Conservation (phyloP, 2,329 filamentous ascomycete species). For the Fusarium brevicatenulatum region DNA sequence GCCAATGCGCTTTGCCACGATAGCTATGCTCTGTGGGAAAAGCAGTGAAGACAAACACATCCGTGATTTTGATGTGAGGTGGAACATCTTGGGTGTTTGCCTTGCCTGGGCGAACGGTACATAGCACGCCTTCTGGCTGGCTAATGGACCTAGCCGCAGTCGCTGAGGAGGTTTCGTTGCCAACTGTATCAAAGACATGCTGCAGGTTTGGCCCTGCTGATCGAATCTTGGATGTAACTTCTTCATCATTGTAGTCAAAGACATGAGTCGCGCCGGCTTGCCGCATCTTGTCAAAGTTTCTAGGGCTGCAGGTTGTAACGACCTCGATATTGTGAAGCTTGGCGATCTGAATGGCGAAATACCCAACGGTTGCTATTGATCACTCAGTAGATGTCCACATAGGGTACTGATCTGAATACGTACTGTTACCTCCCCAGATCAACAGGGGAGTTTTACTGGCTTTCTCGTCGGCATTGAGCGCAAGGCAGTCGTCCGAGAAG, state of each 20-base stretch:
- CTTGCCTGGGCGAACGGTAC: slow-evolving; percentile 56
- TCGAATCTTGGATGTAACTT: slow-evolving; percentile 49
- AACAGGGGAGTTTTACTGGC: slow-evolving; percentile 45
- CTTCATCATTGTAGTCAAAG: slow-evolving; percentile 53
- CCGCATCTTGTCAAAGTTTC: slow-evolving; percentile 45
- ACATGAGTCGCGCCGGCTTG: slow-evolving; percentile 47
- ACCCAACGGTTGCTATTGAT: slow-evolving; percentile 31
- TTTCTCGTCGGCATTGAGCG: slow-evolving; percentile 34
- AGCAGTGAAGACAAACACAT: slow-evolving; percentile 56
- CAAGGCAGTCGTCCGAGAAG: slow-evolving; percentile 50
- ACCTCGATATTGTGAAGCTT: slow-evolving; percentile 45
- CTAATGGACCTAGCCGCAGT: slow-evolving; percentile 45
- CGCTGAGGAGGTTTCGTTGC: slow-evolving; percentile 48
- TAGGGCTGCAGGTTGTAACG: slow-evolving; percentile 49
- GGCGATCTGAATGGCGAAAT: slow-evolving; percentile 48
- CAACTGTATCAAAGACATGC: slow-evolving; percentile 56
- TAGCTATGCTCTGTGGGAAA: slow-evolving; percentile 55
- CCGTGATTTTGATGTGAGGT: slow-evolving; percentile 48
- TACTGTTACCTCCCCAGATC: slow-evolving; percentile 55
- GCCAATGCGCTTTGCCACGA: slow-evolving; percentile 48
- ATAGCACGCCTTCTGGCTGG: slow-evolving; percentile 43
- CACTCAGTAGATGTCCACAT: too few relatives aligned
- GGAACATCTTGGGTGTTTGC: slow-evolving; percentile 51
- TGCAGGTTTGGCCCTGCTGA: slow-evolving; percentile 44
- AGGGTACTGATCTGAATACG: fast-evolving